Conservation (phyloP, 208 protist genomes). For the Acanthamoeba lenticulata region DNA sequence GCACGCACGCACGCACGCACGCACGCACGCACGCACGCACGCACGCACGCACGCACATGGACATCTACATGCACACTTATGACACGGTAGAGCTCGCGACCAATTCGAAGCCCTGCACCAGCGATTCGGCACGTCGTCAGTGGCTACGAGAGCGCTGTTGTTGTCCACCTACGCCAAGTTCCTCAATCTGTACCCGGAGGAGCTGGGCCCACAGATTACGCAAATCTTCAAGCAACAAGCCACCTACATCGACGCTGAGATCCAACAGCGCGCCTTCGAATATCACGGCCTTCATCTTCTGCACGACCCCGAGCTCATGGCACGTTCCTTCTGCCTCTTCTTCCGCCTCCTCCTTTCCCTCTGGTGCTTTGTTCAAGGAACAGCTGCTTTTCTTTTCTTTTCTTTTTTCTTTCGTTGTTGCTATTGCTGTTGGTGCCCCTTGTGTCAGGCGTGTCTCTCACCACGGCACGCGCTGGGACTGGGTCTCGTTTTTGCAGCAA, state of each 20-base stretch:
- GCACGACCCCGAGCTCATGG: conserved; percentile 66
- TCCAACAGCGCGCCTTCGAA: conserved; percentile 97
- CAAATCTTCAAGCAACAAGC: conserved; percentile 86
- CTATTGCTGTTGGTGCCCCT: too few relatives aligned
- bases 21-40: too few relatives aligned
- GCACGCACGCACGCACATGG: too few relatives aligned
- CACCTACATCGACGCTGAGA: conserved; percentile 92
- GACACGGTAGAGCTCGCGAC: conserved; percentile 60
- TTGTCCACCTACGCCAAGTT: conserved; percentile 96
- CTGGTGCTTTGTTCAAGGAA: not conserved
- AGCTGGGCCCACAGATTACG: conserved; percentile 86
- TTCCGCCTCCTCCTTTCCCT: too few relatives aligned
- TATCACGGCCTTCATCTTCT: conserved; percentile 89
- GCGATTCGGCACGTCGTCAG: conserved; percentile 86
- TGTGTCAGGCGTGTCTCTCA: too few relatives aligned
- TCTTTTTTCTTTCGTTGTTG: not conserved
- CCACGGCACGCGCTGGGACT: too few relatives aligned
- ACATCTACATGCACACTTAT: too few relatives aligned
- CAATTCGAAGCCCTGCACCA: conserved; percentile 91
- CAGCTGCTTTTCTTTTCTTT: not conserved
- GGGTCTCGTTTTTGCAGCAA: too few relatives aligned
- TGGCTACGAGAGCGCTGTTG: conserved; percentile 91
- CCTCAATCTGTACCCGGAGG: conserved; percentile 93
- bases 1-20: too few relatives aligned
- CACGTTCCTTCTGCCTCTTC: not conserved